These are phyloP conservation scores for Rhizophlyctis rosea DNA, from an alignment of 192 early-diverging fungal genomes.

Conservation along the genomic window DNA sequence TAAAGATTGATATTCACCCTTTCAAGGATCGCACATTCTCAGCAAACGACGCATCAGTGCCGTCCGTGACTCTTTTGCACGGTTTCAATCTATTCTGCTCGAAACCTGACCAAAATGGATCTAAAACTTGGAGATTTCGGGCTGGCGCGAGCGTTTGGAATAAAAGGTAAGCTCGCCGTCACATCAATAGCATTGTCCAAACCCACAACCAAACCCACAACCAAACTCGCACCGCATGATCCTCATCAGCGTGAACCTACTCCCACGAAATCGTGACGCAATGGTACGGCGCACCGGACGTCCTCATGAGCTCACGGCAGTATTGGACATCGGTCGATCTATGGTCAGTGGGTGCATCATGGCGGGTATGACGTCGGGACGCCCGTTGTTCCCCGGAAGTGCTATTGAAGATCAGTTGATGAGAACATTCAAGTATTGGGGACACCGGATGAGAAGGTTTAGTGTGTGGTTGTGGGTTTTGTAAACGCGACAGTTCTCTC, in stretches of 20 bases:
- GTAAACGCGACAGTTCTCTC: no score
- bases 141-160: slow-evolving; percentile 92
- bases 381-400: slow-evolving; percentile 92
- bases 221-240: no score
- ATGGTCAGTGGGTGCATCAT: slow-evolving; percentile 99
- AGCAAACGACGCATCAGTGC: no score
- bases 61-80: no score
- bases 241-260: slow-evolving; percentile 88
- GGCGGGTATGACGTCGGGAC: slow-evolving; percentile 75
- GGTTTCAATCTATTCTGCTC: no score
- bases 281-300: slow-evolving; percentile 97
- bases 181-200: no score
- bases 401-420: slow-evolving; percentile 85
- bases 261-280: slow-evolving; percentile 98
- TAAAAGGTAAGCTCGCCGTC: no score
- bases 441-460: slow-evolving; percentile 61
- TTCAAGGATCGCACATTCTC: no score
- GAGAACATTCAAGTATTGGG: slow-evolving; percentile 88
- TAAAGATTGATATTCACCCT: no score
- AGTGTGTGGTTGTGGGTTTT: no score
- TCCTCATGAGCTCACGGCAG: slow-evolving; percentile 88
- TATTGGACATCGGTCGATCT: slow-evolving; percentile 97
- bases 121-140: slow-evolving; percentile 86
- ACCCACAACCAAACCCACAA: no score
- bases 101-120: no score